These are phyloP conservation scores for Cercophora sp. DNA, from an alignment of 495 filamentous ascomycete species.

Conservation along the genomic window DNA sequence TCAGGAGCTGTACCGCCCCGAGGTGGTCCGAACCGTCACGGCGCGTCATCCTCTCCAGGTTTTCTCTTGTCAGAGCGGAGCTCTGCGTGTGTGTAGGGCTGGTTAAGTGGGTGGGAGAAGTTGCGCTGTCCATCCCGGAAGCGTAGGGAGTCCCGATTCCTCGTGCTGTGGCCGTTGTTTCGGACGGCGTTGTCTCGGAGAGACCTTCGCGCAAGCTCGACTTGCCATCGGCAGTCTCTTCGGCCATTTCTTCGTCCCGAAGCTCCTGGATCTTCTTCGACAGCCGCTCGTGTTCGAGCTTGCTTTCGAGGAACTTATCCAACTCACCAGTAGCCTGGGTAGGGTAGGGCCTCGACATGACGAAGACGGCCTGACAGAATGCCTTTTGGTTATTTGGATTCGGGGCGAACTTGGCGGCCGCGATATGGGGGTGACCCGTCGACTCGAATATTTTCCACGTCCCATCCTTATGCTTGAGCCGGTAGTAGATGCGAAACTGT, in stretches of 20 bases:
- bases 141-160: no score
- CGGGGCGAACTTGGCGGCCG: constrained; percentile 60
- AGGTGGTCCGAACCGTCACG: constrained; percentile 72
- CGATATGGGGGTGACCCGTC: constrained; percentile 86
- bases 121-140: no score
- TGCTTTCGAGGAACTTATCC: constrained; percentile 94
- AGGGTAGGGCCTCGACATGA: constrained; percentile 89
- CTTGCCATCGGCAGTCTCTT: constrained; percentile 49
- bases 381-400: constrained; percentile 59
- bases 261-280: constrained; percentile 80
- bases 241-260: constrained; percentile 70
- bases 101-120: constrained; percentile 12
- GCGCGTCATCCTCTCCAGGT: constrained; percentile 73
- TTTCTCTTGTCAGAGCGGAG: constrained; percentile 67
- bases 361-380: constrained; percentile 85
- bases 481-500: constrained; percentile 81
- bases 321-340: constrained; percentile 78
- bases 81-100: constrained; percentile 34
- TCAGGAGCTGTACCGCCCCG: constrained; percentile 91
- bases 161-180: constrained; percentile 29
- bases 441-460: constrained; percentile 79
- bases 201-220: constrained; percentile 49
- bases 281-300: constrained; percentile 92
- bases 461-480: constrained; percentile 72
- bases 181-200: constrained; percentile 52